A percentile compares a stretch with the other conserved stretches of the same genome.
Conservation (phyloP, 257 asterid species). For the Solanum habrochaites region DNA sequence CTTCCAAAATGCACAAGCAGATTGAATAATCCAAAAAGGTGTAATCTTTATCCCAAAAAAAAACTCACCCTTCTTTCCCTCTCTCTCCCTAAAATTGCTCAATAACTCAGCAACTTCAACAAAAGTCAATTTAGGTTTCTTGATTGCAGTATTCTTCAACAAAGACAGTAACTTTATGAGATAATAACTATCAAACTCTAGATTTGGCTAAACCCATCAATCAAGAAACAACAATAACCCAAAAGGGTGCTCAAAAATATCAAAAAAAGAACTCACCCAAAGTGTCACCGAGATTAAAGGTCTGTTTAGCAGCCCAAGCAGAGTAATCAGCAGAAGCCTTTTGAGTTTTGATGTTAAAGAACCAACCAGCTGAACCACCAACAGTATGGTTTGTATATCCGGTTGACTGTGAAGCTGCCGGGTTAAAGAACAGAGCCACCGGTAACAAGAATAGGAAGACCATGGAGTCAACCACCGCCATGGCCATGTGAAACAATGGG, state of each 20-base stretch:
- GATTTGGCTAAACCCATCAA: not conserved
- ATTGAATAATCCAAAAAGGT: not conserved
- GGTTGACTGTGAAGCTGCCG: constrained; percentile 24
- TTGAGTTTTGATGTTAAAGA: constrained; percentile 42
- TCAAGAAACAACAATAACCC: not conserved
- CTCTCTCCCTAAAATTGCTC: not conserved
- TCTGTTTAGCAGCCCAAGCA: constrained; percentile 58
- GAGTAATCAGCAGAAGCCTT: constrained; percentile 42
- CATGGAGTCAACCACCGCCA: constrained; percentile 8
- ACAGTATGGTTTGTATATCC: constrained; percentile 66
- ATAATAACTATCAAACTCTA: not conserved
- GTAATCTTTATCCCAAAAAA: not conserved
- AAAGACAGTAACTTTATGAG: not conserved
- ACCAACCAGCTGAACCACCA: constrained; percentile 74
- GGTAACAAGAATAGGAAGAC: constrained; percentile 8
- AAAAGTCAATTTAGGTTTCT: not conserved
- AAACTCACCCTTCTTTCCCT: not conserved
- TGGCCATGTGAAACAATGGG: constrained; percentile 5
- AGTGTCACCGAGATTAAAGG: constrained; percentile 76
- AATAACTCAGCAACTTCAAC: not conserved
- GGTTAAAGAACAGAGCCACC: constrained; percentile 21
- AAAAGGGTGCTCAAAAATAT: not conserved
- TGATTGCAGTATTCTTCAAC: not conserved
- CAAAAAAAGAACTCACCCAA: constrained; percentile 33
- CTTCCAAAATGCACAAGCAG: not conserved